phyloP scores from a whole-genome alignment of 2,329 filamentous ascomycete species.

The Scedosporium dehoogii region DNA sequence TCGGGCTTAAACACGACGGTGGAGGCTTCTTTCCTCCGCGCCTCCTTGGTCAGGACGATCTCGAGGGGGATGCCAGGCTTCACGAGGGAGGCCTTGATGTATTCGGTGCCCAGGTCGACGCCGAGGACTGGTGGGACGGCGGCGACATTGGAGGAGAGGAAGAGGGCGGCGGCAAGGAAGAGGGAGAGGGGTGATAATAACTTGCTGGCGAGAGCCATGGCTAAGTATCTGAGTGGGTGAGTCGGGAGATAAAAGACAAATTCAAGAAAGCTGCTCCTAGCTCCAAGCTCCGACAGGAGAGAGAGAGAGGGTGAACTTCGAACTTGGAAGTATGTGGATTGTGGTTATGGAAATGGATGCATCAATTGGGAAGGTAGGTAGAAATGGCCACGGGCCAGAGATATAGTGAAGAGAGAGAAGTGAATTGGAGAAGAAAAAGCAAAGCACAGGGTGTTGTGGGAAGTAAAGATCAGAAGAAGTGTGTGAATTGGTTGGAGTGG shows the following conservation, averaged over 20 bases:
- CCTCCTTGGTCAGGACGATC: conserved; percentile 96
- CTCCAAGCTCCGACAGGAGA: background rate
- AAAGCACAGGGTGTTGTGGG: too few relatives aligned
- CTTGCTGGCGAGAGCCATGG: conserved; percentile 1
- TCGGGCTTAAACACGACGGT: conserved; percentile 89
- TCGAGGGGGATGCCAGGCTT: conserved; percentile 96
- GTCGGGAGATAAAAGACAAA: background rate
- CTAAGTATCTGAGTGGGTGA: background rate
- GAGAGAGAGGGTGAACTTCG: background rate
- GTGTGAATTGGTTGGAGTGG: background rate
- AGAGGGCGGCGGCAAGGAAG: conserved; percentile 11
- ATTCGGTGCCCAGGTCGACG: conserved; percentile 90
- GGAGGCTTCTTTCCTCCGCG: conserved; percentile 86
- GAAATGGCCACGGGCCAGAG: background rate
- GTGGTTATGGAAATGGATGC: background rate
- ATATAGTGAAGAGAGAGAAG: background rate
- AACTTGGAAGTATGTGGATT: background rate
- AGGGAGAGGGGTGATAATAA: conserved; percentile 18
- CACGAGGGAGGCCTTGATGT: conserved; percentile 91
- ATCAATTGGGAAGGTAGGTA: background rate
- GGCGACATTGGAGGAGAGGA: conserved; percentile 32
- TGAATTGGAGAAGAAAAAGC: background rate
- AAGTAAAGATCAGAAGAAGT: background rate
- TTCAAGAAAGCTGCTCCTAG: background rate
- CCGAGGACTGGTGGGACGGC: conserved; percentile 70